A percentile compares a stretch with the other conserved stretches of the same genome.
Evolutionary conservation across 2,329 filamentous ascomycete species (phyloP).

Genomic region (Blastomyces emzantsi): DNA sequence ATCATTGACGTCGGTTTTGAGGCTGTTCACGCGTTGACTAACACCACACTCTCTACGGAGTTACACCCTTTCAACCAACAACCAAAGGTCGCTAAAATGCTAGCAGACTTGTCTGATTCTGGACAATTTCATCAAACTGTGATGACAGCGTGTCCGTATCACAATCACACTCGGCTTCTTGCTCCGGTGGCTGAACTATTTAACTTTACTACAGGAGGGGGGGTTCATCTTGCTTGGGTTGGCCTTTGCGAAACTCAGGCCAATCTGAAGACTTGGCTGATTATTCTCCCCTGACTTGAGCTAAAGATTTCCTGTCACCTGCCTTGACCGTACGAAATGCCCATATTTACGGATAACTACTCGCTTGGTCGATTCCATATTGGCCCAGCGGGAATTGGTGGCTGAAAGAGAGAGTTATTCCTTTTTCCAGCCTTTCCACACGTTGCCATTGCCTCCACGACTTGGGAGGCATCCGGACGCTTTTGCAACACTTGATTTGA

Average conservation of each 20-base stretch:
- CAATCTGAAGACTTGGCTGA: neutral
- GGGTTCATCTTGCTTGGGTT: neutral
- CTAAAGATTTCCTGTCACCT: neutral
- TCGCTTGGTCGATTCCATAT: neutral
- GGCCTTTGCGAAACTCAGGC: neutral
- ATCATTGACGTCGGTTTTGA: neutral
- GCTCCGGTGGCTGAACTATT: conserved; percentile 1
- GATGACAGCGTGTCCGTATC: neutral
- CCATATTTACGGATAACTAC: neutral
- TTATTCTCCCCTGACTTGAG: neutral
- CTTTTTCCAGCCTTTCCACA: neutral
- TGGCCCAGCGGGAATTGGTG: neutral
- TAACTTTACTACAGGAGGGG: neutral
- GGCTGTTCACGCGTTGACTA: neutral
- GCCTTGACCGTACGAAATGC: neutral
- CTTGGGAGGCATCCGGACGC: neutral
- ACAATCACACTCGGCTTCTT: neutral
- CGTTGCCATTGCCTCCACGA: neutral
- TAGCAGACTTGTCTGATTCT: neutral
- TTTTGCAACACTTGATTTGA: conserved; percentile 3
- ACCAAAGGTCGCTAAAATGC: neutral
- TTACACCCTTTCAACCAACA: neutral
- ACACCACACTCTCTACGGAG: neutral
- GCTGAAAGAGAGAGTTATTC: neutral
- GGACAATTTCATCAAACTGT: neutral